phyloP scores from a whole-genome alignment of 805 yeast genomes.

The Starmerella scarabaei region DNA sequence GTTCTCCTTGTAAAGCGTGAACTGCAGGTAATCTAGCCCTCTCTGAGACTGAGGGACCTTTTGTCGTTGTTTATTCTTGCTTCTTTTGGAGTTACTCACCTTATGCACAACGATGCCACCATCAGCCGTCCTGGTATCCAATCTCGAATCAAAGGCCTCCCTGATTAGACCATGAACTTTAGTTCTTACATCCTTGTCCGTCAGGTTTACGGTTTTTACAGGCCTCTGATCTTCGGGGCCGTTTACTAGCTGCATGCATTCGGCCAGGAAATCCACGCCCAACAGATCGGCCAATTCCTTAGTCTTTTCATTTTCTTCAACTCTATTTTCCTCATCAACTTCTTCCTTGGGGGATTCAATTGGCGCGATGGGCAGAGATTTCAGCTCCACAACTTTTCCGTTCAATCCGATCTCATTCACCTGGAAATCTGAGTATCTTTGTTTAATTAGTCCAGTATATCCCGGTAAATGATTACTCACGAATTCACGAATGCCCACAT shows the following conservation, averaged over 20 bases:
- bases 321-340: neutral
- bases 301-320: slow-evolving; percentile 29
- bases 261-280: slow-evolving; percentile 47
- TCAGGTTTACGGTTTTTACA: slow-evolving; percentile 30
- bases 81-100: neutral
- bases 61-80: neutral
- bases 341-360: slow-evolving; percentile 23
- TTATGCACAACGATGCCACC: slow-evolving; percentile 26
- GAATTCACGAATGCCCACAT: slow-evolving; percentile 78
- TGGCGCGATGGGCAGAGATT: slow-evolving; percentile 23
- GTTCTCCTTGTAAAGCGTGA: slow-evolving; percentile 81
- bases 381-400: slow-evolving; percentile 61
- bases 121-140: slow-evolving; percentile 58
- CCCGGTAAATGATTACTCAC: slow-evolving; percentile 45
- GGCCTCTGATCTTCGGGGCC: slow-evolving; percentile 43
- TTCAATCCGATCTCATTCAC: slow-evolving; percentile 71
- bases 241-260: slow-evolving; percentile 41
- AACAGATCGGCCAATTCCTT: slow-evolving; percentile 39
- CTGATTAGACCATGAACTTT: slow-evolving; percentile 65
- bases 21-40: slow-evolving; percentile 51
- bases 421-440: slow-evolving; percentile 81
- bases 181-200: slow-evolving; percentile 64
- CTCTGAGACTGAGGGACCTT: neutral
- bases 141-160: slow-evolving; percentile 52
- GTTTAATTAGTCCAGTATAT: slow-evolving; percentile 69